Percentiles rank a stretch among this genome's conserved stretches.
Evolutionary conservation across 176 grass and related monocot species (phyloP).

Genomic region (Melocanna baccifera): DNA sequence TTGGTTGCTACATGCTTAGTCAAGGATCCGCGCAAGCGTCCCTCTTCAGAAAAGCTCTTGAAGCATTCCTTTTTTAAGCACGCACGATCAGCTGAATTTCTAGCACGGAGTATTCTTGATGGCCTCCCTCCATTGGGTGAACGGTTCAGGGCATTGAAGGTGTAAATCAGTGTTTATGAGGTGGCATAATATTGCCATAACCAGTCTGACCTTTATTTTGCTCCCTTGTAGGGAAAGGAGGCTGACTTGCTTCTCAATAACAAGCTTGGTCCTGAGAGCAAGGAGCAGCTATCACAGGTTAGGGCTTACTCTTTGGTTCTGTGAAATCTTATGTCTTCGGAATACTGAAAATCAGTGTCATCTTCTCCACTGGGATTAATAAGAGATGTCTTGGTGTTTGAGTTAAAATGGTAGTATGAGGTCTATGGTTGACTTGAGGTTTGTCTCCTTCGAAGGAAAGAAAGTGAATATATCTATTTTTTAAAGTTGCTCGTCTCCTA

Average conservation of each 20-base stretch:
- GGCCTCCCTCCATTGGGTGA: slow-evolving; percentile 78
- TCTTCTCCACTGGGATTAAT: background rate
- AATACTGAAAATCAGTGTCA: background rate
- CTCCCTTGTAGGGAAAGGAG: slow-evolving; percentile 69
- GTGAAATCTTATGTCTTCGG: slow-evolving; percentile 5
- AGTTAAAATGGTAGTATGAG: slow-evolving; percentile 19
- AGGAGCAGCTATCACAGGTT: slow-evolving; percentile 93
- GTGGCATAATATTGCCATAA: slow-evolving; percentile 20
- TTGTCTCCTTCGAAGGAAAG: background rate
- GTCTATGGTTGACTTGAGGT: background rate
- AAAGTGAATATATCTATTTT: background rate
- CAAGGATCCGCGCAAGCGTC: slow-evolving; percentile 92
- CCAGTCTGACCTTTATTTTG: slow-evolving; percentile 33
- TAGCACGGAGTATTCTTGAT: slow-evolving; percentile 66
- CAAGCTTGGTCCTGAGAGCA: slow-evolving; percentile 59
- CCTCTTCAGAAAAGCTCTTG: slow-evolving; percentile 82
- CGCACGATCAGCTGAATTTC: slow-evolving; percentile 61
- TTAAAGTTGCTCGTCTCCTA: background rate
- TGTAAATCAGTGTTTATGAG: slow-evolving; percentile 26
- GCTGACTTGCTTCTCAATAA: slow-evolving; percentile 70
- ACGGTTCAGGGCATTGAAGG: slow-evolving; percentile 77
- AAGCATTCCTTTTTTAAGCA: slow-evolving; percentile 98
- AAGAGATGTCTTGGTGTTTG: slow-evolving; percentile 6
- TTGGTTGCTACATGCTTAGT: slow-evolving; percentile 90
- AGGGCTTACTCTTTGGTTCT: slow-evolving; percentile 37